phyloP scores from a whole-genome alignment of 306 rosid species.

The Begonia fuchsioides region DNA sequence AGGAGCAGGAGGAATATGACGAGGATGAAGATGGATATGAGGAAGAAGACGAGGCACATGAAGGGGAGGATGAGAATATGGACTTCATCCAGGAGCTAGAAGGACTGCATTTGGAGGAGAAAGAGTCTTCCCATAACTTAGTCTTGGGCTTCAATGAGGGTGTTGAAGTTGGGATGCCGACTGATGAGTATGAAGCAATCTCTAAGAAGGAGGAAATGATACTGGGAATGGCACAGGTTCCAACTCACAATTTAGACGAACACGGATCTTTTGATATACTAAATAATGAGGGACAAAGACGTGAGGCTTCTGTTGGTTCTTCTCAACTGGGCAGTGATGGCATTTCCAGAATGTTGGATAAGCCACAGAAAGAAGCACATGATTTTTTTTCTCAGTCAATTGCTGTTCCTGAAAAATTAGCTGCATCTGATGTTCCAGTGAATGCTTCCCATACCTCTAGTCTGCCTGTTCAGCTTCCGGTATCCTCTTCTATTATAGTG shows the following conservation, averaged over 20 bases:
- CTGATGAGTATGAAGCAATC: conserved; percentile 60
- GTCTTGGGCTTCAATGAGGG: conserved; percentile 91
- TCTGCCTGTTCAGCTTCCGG: conserved; percentile 21
- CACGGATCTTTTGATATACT: conserved; percentile 32
- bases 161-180: conserved; percentile 93
- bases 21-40: conserved; percentile 83
- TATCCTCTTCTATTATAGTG: conserved; percentile 26
- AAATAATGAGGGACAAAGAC: conserved; percentile 19
- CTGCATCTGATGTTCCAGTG: conserved; percentile 27
- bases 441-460: conserved; percentile 36
- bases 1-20: too few relatives aligned
- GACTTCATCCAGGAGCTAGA: conserved; percentile 43
- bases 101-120: conserved; percentile 55
- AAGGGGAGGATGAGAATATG: conserved; percentile 50
- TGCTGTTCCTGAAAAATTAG: conserved; percentile 18
- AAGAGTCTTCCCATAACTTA: conserved; percentile 53
- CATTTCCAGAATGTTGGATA: conserved; percentile 39
- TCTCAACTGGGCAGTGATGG: conserved; percentile 24
- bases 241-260: conserved; percentile 27
- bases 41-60: conserved; percentile 93
- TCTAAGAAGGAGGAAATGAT: conserved; percentile 32
- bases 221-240: conserved; percentile 21
- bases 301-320: conserved; percentile 32
- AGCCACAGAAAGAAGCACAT: conserved; percentile 35
- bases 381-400: conserved; percentile 35